Evolutionary conservation across 2,329 filamentous ascomycete genomes (phyloP).

Genomic region (Hymenotorrendiella dingleyae): DNA sequence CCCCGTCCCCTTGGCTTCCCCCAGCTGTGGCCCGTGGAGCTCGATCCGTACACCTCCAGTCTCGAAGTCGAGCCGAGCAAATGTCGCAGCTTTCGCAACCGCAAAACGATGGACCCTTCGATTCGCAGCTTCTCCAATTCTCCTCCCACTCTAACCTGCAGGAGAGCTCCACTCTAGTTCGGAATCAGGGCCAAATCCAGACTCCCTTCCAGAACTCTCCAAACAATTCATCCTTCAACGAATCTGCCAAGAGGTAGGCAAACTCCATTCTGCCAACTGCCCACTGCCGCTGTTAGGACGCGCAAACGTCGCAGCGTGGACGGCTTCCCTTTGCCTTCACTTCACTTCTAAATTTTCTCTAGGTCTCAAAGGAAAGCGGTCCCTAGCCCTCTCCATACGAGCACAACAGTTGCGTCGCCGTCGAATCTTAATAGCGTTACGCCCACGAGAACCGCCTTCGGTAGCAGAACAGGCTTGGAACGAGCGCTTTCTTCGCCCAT

Average conservation of each 20-base stretch:
- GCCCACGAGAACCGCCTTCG: constrained; percentile 27
- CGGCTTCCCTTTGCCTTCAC: neutral
- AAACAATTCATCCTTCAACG: constrained; percentile 21
- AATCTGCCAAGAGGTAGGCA: constrained; percentile 25
- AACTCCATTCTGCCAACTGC: constrained; percentile 4
- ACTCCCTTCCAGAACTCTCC: constrained; percentile 17
- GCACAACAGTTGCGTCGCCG: constrained; percentile 25
- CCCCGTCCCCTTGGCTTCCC: no score
- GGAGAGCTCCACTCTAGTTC: constrained; percentile 27
- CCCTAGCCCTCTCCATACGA: constrained; percentile 31
- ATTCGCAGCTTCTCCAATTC: constrained; percentile 22
- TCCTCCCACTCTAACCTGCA: constrained; percentile 16
- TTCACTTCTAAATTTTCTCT: constrained; percentile 9
- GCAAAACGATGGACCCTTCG: constrained; percentile 24
- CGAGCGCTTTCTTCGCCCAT: constrained; percentile 16
- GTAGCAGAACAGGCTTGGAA: constrained; percentile 18
- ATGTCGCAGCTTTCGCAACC: constrained; percentile 31
- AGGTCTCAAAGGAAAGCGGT: constrained; percentile 30
- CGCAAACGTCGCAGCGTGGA: neutral
- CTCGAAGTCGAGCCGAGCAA: constrained; percentile 21
- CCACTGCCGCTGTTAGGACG: neutral
- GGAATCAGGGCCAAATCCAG: no score
- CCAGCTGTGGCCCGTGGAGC: constrained; percentile 14
- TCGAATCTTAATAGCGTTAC: constrained; percentile 27
- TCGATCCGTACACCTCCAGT: constrained; percentile 13